These are phyloP conservation scores for Kentomonas sorsogonicus DNA, from an alignment of 208 protist species.

Conservation along the genomic window DNA sequence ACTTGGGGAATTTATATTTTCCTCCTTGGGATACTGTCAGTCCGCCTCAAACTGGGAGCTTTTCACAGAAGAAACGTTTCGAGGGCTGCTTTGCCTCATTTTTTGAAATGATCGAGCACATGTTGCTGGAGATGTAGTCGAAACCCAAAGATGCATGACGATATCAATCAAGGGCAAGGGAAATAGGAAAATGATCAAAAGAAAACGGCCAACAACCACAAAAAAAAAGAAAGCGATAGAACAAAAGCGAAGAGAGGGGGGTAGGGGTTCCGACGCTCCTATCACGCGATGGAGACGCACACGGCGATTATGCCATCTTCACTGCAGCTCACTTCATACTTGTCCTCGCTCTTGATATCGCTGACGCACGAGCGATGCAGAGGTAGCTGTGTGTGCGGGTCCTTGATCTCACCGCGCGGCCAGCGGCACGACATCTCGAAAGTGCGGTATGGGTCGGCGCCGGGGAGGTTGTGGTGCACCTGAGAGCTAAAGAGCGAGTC, in stretches of 20 bases:
- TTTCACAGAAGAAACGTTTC: too few species aligned
- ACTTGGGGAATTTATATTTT: too few species aligned
- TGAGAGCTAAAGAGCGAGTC: slow-evolving; percentile 7
- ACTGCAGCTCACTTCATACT: slow-evolving; percentile 57
- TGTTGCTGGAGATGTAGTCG: too few species aligned
- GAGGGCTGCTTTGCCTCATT: neutral
- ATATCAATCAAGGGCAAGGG: neutral
- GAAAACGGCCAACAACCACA: slow-evolving; percentile 3
- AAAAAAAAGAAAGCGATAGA: slow-evolving; percentile 8
- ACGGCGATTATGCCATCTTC: slow-evolving; percentile 62
- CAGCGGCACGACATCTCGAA: slow-evolving; percentile 15
- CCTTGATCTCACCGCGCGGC: slow-evolving; percentile 12
- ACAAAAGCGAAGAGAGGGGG: neutral
- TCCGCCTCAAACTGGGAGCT: too few species aligned
- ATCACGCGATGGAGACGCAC: neutral
- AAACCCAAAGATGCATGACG: too few species aligned
- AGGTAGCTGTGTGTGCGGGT: slow-evolving; percentile 25
- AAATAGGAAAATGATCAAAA: neutral
- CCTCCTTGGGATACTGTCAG: too few species aligned
- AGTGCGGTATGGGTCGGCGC: slow-evolving; percentile 9
- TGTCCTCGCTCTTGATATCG: slow-evolving; percentile 64
- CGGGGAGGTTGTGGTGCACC: slow-evolving; percentile 10
- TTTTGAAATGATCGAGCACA: neutral
- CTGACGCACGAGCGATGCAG: slow-evolving; percentile 49
- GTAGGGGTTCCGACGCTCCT: too few species aligned